Evolutionary conservation across 331 rosid species (phyloP), one percentile per base, ranked within the genome.

Genomic region (Prunus yedoensis): DNA sequence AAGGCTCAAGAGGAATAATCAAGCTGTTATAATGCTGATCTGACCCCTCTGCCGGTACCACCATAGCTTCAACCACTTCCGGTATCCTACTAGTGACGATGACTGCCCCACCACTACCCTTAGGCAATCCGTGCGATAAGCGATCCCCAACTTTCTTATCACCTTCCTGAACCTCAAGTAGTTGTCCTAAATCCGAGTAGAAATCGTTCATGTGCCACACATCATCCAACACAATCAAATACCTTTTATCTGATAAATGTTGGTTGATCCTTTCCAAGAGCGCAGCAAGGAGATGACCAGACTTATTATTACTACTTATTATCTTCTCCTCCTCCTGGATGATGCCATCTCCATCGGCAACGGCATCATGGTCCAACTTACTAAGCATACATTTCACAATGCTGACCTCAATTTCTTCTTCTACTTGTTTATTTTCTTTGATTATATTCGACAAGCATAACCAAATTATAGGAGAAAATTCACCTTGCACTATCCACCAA

Each of bases 141-240:
- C 72, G 38, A 46, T 43, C 18, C 32, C 13, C 21, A 23, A 10
- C 0, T 45, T 16, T 43, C 15, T 11, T 10, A 18, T 11, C 2
- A 1, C 16, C 66, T 5, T 60, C 66, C 49, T 2, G 49, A 0
- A 64, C 56, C 70, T 20, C 2, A 4, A 32, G 38, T 32, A 32
- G 7, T 32, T 32, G 38, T 21, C 38, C 38, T 51, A 66, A 5
- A 23, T n/a, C 71, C 20, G 71, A 66, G 23, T 11, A 66, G 4
- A 66, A 66, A 0, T 45, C n/a, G 5, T 1, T 43, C 1, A 20
- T 13, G 32, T 66, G 45, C 74, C 74, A 25, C 23, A n/a, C 75
- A 30, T 70, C 75, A 35, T 70, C 75, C 49, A 70, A 32, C 30
- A 12, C 51, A 70, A 70, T 70, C 64, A 70, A 38, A 16, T 53